Evolutionary conservation across 192 early-diverging fungal genomes (phyloP), one percentile per base, ranked within the genome.

Genomic region (Coemansia sp.): DNA sequence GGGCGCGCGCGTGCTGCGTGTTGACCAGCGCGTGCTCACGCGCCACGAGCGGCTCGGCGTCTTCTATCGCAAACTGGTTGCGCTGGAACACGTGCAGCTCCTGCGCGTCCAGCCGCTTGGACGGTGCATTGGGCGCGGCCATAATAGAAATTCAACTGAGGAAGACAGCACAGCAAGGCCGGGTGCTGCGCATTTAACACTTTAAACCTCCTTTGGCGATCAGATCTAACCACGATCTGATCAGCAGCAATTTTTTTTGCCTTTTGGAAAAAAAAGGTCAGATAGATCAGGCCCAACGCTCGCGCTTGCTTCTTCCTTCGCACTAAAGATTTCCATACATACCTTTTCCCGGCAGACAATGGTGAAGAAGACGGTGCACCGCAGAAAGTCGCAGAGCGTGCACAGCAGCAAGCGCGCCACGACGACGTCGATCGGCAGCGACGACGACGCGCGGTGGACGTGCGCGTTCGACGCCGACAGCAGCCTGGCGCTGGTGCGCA

Each of bases 401-500:
- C 15, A 23, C 2, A n/a, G 42, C 6, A 21, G 8, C 28, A 44
- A 44, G 50, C 6, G 26, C 32, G 40, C 55, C 0, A 41, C 46
- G 2, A 57, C 38, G 30, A 62, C 64, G n/a, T 27, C 42, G 25
- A 53, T 30, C 9, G 29, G 11, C 2, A n/a, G 10, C 5, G 21
- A 15, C 14, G 40, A 28, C 4, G 32, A 4, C 0, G 61, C 47
- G 25, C 30, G 56, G 50, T 70, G 67, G 67, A 76, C 44, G 14
- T 53, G 56, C 11, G 74, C 67, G 0, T 65, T 70, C 21, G 62
- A 61, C 41, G 35, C 28, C 45, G 53, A 42, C 27, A 53, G 47
- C 45, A 62, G 44, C 35, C 38, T 76, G 26, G 74, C 74, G 26
- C 45, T 76, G 6, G 74, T 76, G 15, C 66, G 67, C 31, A 50